Conservation (phyloP, 768 basidiomycete genomes). For the Mycena filopes region DNA sequence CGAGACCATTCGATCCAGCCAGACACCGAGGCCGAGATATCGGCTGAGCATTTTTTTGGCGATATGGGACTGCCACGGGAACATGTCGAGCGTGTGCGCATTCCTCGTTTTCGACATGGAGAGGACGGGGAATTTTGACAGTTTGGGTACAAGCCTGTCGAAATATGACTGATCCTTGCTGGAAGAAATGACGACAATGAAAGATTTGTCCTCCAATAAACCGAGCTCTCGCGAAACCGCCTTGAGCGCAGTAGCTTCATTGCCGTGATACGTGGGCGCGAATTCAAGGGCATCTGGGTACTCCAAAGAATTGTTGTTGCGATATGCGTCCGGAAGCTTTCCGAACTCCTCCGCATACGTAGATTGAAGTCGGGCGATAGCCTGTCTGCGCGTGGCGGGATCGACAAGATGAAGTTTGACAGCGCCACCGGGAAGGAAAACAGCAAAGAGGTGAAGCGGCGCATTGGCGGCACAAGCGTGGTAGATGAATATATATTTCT, state of each 20-base stretch:
- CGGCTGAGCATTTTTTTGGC: constrained; percentile 86
- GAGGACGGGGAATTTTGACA: constrained; percentile 87
- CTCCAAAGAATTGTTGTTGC: constrained; percentile 57
- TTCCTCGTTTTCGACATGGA: constrained; percentile 85
- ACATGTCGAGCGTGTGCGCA: constrained; percentile 80
- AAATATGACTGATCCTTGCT: constrained; percentile 87
- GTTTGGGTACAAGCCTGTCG: constrained; percentile 74
- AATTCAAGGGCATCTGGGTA: constrained; percentile 77
- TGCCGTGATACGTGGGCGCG: constrained; percentile 79
- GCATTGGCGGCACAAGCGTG: constrained; percentile 82
- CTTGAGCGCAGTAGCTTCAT: constrained; percentile 82
- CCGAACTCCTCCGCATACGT: constrained; percentile 72
- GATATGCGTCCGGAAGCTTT: constrained; percentile 57
- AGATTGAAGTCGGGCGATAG: constrained; percentile 80
- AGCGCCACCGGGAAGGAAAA: constrained; percentile 79
- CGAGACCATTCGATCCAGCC: constrained; percentile 82
- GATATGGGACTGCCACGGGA: constrained; percentile 90
- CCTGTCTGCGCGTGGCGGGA: constrained; percentile 86
- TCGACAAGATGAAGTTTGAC: constrained; percentile 92
- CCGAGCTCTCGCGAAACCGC: constrained; percentile 90
- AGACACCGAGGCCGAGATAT: constrained; percentile 80
- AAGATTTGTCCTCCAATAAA: constrained; percentile 76
- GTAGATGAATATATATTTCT: constrained; percentile 89
- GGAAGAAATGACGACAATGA: constrained; percentile 86
- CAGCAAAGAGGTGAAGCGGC: constrained; percentile 85